Base-by-base conservation (phyloP, 768 basidiomycete species). In the Boletus pseudo-olivaceus region DNA sequence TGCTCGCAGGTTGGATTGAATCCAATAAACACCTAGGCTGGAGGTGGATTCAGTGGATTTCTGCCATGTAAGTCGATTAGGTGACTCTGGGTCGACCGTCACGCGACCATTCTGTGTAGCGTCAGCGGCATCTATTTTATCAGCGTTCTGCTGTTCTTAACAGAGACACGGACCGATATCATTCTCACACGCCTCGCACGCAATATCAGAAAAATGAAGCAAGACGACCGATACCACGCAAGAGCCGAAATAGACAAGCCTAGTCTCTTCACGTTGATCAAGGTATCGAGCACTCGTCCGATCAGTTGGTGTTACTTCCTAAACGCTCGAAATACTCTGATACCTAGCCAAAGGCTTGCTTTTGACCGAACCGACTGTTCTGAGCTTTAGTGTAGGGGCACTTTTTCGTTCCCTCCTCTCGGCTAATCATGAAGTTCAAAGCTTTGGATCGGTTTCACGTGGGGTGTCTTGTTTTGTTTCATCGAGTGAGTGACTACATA, bases 1-100 rank as follows among this genome's bases (percentile, higher is more conserved):
- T 87, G 1, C 64, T 78, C 4, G 81, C 82, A 23, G 85, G 84
- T 14, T 89, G 83, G 82, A 76, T 88, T 20, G 85, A 88, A 62
- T 76, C 79, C 56, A 80, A 82, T 54, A 63, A 73, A 0, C 71
- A 70, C 19, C 66, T 91, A 1, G 76, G 76, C 57, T 92, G 90
- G 88, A 75, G 88, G 27, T 92, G 90, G 88, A 89, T 94, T 26
- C 83, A 90, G 62, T 92, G 89, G 90, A 78, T 90, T 9, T 82
- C 84, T 57, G 73, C 83, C 62, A 88, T 86, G 85, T 83, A 38
- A 51, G 62, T 64, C 42, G 15, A 34, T 33, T 7, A 10, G 11
- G 40, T 47, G 40, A 46, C 46, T 44, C 44, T 23, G 10, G 17
- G 7, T 50, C 7, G 17, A 47, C 30, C 6, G 7, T 38, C 37